Base-by-base conservation (phyloP, 768 basidiomycete species). In the Mycena rosella region DNA sequence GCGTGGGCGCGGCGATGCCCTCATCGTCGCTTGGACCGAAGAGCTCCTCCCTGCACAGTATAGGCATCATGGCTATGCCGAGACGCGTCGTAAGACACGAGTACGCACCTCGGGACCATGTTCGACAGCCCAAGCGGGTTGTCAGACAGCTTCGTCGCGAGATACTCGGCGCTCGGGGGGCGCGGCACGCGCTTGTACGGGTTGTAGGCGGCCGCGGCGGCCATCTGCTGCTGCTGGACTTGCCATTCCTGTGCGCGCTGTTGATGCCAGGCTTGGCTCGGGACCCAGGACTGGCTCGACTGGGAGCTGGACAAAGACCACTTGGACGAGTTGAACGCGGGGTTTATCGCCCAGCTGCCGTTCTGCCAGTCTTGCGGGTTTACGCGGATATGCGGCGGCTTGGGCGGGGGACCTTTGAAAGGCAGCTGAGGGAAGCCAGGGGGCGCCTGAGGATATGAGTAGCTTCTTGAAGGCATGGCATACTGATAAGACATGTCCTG, bases 111-210 rank as follows among this genome's bases (percentile, higher is more conserved):
- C 61, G 86, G 85, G 47, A 90, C 83, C 89, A 92, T 91, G 57
- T 87, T 84, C 66, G 85, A 80, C 24, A 94, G 81, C 34, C 89
- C 89, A 6, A 94, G 78, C 0, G 89, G 88, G 75, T 94, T 93
- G 54, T 89, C 83, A 1, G 80, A 73, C 29, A 94, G 76, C 72
- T 84, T 76, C 5, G 86, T 86, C 4, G 85, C 84, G 75, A 90
- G 86, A 76, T 94, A 94, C 63, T 87, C 88, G 2, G 86, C 85
- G 70, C 89, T 89, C 6, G 90, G 87, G 0, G 85, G 84, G 47
- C 84, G 87, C n/a, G 87, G 84, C 14, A 81, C 73, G 22, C 89
- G 87, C 74, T 92, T 92, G 81, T 87, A 88, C 0, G 92, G 92
- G 63, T 91, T 89, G 68, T 77, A 82, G 68, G 75, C 63, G 67